Evolutionary conservation across 768 basidiomycete genomes (phyloP), one percentile per base, ranked within the genome.

Genomic region (Suillus hirtellus): DNA sequence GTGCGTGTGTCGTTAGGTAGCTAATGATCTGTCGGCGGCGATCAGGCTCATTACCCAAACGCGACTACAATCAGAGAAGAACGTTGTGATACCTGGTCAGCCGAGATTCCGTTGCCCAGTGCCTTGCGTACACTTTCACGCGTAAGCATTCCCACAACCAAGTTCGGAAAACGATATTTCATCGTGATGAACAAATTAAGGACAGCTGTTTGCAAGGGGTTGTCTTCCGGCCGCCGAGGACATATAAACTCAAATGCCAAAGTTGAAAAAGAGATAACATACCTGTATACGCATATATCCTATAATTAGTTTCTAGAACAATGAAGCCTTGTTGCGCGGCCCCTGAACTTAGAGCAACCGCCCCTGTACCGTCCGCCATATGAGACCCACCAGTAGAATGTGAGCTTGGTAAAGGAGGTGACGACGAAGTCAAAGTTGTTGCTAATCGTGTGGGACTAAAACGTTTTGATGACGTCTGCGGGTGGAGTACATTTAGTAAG

Each of bases 231-330:
- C 38, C 40, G 40, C 21, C 61, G 65, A 59, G 65, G 61, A 69
- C 66, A 60, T 65, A 64, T 73, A 46, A 73, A 69, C 53, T 47
- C 40, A 37, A 24, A 62, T 53, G 40, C 31, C 17, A 24, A 46
- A 2, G 62, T 62, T 62, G 43, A 68, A 69, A 63, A 73, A 31
- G 60, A 64, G 21, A 59, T 63, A 67, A 53, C 37, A 24, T 75
- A 95, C 95, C 90, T 42, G 97, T 99, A 76, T 99, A 99, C 5
- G 97, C 97, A 74, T 99, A 99, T 66, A 99, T 79, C 68, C 95
- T 90, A 79, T 98, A 99, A 79, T 99, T 99, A 21, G 97, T 99
- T 80, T 99, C 97, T 49, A 99, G 83, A 68, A 99, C 88, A 68
- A 99, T 90, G 80, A 97, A 99, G 15, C 96, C 94, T 74, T 96